Conservation (phyloP, 1,284 basidiomycete genomes). For the Trichosporon coremiiforme region DNA sequence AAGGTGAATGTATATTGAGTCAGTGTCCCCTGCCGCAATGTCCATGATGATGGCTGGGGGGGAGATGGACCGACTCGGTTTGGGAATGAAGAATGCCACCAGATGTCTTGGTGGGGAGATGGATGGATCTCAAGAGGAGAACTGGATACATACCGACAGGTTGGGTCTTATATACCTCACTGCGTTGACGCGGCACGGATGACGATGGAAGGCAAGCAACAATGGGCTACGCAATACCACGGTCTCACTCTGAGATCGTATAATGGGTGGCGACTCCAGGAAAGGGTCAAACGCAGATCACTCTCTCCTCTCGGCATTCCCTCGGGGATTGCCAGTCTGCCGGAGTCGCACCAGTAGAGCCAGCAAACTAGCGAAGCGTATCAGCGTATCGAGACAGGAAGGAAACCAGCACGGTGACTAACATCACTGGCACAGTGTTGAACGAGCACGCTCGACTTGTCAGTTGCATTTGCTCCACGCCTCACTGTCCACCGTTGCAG, state of each 20-base stretch:
- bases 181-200: background rate
- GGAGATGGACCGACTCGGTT: background rate
- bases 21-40: constrained; percentile 5
- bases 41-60: background rate
- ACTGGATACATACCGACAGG: background rate
- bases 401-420: background rate
- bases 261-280: constrained; percentile 5
- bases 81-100: background rate
- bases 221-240: background rate
- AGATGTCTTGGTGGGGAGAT: constrained; percentile 19
- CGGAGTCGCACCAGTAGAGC: no score
- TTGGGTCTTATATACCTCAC: background rate
- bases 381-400: no score
- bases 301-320: background rate
- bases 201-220: background rate
- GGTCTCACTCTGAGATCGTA: background rate
- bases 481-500: background rate
- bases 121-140: constrained; percentile 8
- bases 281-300: background rate
- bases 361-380: no score
- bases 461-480: constrained; percentile 6
- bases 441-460: background rate
- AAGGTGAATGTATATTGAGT: background rate
- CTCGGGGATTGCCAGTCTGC: background rate
- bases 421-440: background rate